These are phyloP conservation scores for Haematococcus lacustris DNA, from an alignment of 139 green algal species.

Conservation along the genomic window DNA sequence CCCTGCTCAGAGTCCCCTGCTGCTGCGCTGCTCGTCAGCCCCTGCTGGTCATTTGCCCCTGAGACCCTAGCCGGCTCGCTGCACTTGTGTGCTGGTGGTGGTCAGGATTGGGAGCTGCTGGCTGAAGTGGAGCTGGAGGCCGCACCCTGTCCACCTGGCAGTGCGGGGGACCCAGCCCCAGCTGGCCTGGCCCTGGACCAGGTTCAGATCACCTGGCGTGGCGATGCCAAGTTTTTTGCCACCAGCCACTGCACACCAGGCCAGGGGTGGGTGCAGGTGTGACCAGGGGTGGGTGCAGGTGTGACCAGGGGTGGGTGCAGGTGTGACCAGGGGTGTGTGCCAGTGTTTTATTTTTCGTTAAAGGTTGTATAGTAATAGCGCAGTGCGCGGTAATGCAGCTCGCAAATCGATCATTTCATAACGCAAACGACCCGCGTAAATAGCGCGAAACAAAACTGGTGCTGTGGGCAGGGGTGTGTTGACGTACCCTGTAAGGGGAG, in stretches of 20 bases:
- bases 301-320: no score
- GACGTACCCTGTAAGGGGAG: no score
- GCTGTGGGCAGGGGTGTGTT: no score
- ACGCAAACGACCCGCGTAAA: no score
- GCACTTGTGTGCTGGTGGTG: neutral
- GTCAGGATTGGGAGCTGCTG: slow-evolving; percentile 4
- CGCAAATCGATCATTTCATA: no score
- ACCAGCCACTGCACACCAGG: slow-evolving; percentile 28
- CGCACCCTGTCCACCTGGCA: no score
- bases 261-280: no score
- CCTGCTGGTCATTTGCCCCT: neutral
- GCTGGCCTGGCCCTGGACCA: neutral
- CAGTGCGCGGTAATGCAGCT: no score
- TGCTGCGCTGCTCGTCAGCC: neutral
- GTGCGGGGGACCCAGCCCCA: neutral
- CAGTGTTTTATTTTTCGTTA: no score
- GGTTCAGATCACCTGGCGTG: slow-evolving; percentile 64
- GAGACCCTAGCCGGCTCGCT: neutral
- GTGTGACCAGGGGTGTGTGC: neutral
- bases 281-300: no score
- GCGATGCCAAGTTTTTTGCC: slow-evolving; percentile 73
- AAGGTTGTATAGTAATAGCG: no score
- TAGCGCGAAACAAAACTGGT: no score
- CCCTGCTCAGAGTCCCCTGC: neutral
- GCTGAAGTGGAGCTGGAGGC: neutral